A percentile compares a stretch with the other conserved stretches of the same genome.
Conservation (phyloP, 2,329 filamentous ascomycete species). For the Penicillium occitanis region DNA sequence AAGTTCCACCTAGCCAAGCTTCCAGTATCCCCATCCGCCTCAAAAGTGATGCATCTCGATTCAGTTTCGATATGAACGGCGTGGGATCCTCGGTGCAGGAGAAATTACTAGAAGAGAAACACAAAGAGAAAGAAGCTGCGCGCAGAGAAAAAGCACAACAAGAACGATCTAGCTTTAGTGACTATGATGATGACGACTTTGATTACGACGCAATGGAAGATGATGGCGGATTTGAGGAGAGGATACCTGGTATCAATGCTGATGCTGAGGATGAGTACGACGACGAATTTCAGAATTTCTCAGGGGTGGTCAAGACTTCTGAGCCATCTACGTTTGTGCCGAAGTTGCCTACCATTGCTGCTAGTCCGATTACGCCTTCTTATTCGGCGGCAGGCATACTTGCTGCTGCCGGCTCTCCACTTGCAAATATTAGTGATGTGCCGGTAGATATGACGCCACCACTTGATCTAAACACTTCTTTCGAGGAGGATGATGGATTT, state of each 20-base stretch:
- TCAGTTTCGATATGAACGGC: conserved; percentile 64
- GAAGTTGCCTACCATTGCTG: conserved; percentile 38
- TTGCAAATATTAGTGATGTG: background rate
- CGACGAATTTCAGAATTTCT: conserved; percentile 33
- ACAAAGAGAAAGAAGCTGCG: conserved; percentile 55
- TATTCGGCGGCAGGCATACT: conserved; percentile 23
- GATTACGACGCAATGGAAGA: conserved; percentile 47
- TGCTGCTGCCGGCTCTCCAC: background rate
- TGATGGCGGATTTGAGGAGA: conserved; percentile 47
- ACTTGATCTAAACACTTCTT: background rate
- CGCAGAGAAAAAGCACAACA: conserved; percentile 34
- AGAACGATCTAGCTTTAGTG: conserved; percentile 37
- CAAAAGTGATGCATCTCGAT: conserved; percentile 61
- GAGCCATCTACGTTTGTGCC: conserved; percentile 37
- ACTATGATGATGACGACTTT: conserved; percentile 44
- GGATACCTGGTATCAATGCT: conserved; percentile 50
- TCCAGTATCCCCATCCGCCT: conserved; percentile 47
- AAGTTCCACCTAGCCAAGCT: conserved; percentile 29
- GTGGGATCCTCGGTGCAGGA: conserved; percentile 61
- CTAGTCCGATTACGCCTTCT: conserved; percentile 34
- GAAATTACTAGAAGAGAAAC: conserved; percentile 62
- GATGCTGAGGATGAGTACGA: conserved; percentile 43
- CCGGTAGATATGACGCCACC: background rate
- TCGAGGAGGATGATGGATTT: background rate
- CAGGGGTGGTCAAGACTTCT: conserved; percentile 30